Percentiles rank a stretch among this genome's conserved stretches.
Evolutionary conservation across 2,329 filamentous ascomycete genomes (phyloP).

Genomic region (Shiraia sp.): DNA sequence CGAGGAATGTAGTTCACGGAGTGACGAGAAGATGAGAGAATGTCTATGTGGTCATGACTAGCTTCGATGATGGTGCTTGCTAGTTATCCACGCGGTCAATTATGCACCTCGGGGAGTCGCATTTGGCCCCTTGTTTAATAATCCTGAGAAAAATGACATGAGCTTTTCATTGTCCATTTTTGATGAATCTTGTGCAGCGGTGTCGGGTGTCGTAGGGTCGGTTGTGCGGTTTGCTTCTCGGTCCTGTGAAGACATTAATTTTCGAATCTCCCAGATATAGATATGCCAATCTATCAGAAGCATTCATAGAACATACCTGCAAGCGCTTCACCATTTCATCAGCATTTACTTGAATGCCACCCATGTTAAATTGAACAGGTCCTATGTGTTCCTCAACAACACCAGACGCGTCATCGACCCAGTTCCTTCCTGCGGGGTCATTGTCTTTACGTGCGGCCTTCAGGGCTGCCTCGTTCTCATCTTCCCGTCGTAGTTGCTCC

Average conservation of each 20-base stretch:
- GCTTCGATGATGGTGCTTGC: too few relatives aligned
- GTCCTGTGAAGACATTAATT: constrained; percentile 32
- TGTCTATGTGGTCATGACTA: background rate
- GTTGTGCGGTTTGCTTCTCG: constrained; percentile 41
- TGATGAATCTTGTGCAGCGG: constrained; percentile 29
- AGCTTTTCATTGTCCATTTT: constrained; percentile 47
- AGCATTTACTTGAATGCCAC: constrained; percentile 92
- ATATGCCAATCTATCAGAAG: too few relatives aligned
- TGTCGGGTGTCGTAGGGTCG: constrained; percentile 31
- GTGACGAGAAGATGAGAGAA: background rate
- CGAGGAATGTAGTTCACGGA: background rate
- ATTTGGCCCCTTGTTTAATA: constrained; percentile 40
- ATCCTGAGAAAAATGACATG: constrained; percentile 45
- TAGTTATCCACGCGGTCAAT: background rate
- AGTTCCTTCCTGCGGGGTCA: constrained; percentile 27
- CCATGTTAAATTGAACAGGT: constrained; percentile 97
- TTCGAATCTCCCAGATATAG: too few relatives aligned
- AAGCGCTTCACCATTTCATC: constrained; percentile 89
- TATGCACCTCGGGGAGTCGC: constrained; percentile 30
- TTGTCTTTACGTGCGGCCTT: constrained; percentile 42
- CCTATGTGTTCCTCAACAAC: constrained; percentile 70
- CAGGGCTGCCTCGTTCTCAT: constrained; percentile 59
- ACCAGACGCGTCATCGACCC: constrained; percentile 36
- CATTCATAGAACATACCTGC: constrained; percentile 70
- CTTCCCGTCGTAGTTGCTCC: constrained; percentile 65